Conservation (phyloP, 768 basidiomycete species). For the Boletellus ananas region DNA sequence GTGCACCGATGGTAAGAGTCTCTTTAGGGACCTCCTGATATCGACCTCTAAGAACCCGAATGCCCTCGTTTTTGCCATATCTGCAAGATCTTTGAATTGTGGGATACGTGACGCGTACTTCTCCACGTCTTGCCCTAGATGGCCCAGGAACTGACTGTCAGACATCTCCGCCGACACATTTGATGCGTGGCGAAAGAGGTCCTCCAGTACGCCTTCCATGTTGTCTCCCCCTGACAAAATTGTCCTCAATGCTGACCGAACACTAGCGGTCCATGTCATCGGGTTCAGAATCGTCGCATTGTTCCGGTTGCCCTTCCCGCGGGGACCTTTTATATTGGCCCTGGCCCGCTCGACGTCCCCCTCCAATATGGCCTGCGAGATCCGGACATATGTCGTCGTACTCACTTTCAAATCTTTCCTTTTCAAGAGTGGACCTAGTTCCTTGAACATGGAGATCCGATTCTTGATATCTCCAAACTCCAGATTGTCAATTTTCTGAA, state of each 20-base stretch:
- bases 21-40: conserved; percentile 7
- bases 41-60: background rate
- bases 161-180: background rate
- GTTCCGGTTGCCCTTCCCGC: too few relatives aligned
- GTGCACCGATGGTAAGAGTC: conserved; percentile 5
- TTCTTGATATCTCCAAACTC: conserved; percentile 17
- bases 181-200: conserved; percentile 2
- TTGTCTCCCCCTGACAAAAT: background rate
- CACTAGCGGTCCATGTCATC: background rate
- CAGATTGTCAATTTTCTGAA: conserved; percentile 2
- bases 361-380: conserved; percentile 7
- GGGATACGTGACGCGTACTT: background rate
- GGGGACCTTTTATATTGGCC: background rate
- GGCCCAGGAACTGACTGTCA: conserved; percentile 16
- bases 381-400: background rate
- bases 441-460: conserved; percentile 10
- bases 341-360: conserved; percentile 5
- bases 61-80: background rate
- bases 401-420: background rate
- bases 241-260: background rate
- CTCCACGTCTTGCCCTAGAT: conserved; percentile 4
- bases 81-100: background rate
- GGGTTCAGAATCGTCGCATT: too few relatives aligned
- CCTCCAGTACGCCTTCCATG: background rate
- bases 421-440: background rate